Conservation (phyloP, 805 yeast species). For the Candida glaebosa region DNA sequence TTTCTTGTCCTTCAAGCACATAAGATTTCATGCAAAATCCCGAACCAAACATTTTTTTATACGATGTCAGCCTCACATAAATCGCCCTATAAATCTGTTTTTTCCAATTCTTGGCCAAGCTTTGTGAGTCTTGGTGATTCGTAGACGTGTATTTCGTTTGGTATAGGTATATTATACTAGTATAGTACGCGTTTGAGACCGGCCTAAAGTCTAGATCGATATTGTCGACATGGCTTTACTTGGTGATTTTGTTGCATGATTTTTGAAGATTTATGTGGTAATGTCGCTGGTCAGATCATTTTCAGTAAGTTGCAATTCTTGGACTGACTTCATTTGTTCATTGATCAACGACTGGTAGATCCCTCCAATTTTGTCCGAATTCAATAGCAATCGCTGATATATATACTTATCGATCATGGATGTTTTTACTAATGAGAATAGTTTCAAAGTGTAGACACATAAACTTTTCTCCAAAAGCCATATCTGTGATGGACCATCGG, state of each 20-base stretch:
- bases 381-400: constrained; percentile 33
- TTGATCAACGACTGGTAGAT: constrained; percentile 21
- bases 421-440: constrained; percentile 31
- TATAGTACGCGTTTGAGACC: too few species aligned
- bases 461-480: constrained; percentile 42
- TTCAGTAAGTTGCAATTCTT: background rate
- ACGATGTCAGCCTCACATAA: background rate
- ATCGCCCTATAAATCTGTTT: too few species aligned
- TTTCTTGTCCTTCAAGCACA: background rate
- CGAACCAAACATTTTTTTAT: background rate
- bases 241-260: background rate
- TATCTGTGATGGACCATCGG: constrained; percentile 8
- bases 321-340: constrained; percentile 13
- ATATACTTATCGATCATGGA: constrained; percentile 26
- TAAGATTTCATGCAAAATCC: too few species aligned
- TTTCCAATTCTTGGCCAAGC: background rate
- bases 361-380: constrained; percentile 33
- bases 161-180: too few species aligned
- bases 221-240: too few species aligned
- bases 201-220: too few species aligned
- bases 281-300: background rate
- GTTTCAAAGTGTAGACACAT: constrained; percentile 39
- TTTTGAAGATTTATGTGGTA: background rate
- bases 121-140: background rate
- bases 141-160: background rate